Base-by-base conservation (phyloP, 75 land plant genomes). In the Azolla pinnata region DNA sequence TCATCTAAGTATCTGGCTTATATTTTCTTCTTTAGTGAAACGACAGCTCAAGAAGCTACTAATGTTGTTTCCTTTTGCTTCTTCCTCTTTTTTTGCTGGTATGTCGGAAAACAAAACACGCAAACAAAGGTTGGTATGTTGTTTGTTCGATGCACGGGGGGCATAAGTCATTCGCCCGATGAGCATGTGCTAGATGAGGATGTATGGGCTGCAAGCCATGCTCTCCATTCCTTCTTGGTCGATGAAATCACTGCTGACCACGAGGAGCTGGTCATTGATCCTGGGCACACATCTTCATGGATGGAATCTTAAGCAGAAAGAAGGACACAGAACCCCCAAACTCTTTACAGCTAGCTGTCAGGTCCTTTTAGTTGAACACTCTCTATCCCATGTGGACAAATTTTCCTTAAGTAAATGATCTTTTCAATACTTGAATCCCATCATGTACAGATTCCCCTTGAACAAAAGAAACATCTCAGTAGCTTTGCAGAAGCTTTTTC, bases 41-140 rank as follows among this genome's bases (percentile, higher is more conserved):
- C n/a, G n/a, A n/a, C n/a, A n/a, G n/a, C n/a, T n/a, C n/a, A 38
- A 38, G 42, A 38, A 14, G 42, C 42, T 38, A 14, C 7, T 38
- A 59, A 20, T 67, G 20, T 14, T 21, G 7, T 18, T 59, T 19
- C n/a, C 12, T 25, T 7, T 5, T 12, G 33, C 20, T n/a, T 62
- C 2, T 38, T 62, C 0, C 23, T 34, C 33, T 8, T 28, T 16
- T 14, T 62, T 29, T 23, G n/a, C 17, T 44, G 2, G 12, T 44
- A n/a, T n/a, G n/a, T n/a, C n/a, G n/a, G n/a, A n/a, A n/a, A n/a
- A n/a, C n/a, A n/a, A n/a, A n/a, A n/a, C n/a, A n/a, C n/a, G n/a
- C n/a, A n/a, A n/a, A n/a, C n/a, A n/a, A 74, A 92, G 97, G 80
- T 88, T 33, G 97, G 84, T 0, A 92, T 92, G 95, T 46, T 92